A percentile compares a stretch with the other conserved stretches of the same genome.
Evolutionary conservation across 2,329 filamentous ascomycete species (phyloP).

Genomic region (Fusarium anguioides): DNA sequence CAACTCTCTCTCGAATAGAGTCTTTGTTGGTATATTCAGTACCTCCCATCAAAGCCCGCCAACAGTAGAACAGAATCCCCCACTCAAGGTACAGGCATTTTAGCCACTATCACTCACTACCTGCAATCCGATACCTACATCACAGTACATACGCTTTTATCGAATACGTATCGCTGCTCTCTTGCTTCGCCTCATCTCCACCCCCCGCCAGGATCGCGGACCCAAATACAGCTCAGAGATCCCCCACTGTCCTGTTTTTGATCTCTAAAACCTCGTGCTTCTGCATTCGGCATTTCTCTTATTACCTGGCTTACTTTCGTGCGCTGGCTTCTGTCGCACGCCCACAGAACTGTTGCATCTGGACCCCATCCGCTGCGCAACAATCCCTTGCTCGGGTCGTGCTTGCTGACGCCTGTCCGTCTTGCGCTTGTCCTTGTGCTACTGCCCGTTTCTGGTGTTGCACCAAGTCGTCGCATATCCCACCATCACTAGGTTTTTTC

Average conservation of each 20-base stretch:
- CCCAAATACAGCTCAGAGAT: slow-evolving; percentile 32
- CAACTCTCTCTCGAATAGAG: slow-evolving; percentile 18
- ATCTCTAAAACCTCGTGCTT: slow-evolving; percentile 13
- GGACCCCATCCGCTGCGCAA: slow-evolving; percentile 35
- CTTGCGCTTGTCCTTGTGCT: slow-evolving; percentile 24
- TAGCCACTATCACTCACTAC: slow-evolving; percentile 34
- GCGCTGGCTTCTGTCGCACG: slow-evolving; percentile 31
- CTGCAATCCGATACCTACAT: slow-evolving; percentile 13
- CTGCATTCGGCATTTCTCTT: slow-evolving; percentile 27
- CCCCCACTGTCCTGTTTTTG: slow-evolving; percentile 36
- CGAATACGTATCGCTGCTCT: slow-evolving; percentile 11
- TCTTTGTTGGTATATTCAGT: slow-evolving; percentile 17
- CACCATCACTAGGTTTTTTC: slow-evolving; percentile 16
- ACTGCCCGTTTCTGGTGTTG: slow-evolving; percentile 18
- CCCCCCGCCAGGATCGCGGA: slow-evolving; percentile 31
- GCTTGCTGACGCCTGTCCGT: slow-evolving; percentile 24
- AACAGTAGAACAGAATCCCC: slow-evolving; percentile 24
- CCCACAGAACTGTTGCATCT: slow-evolving; percentile 32
- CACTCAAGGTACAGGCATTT: slow-evolving; percentile 23
- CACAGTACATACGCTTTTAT: background rate
- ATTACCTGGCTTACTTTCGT: slow-evolving; percentile 33
- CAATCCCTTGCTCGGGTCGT: slow-evolving; percentile 38
- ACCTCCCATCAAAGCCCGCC: slow-evolving; percentile 9
- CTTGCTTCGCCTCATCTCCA: slow-evolving; percentile 38
- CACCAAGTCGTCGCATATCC: slow-evolving; percentile 31